These are phyloP conservation scores for Leavenworthia alabamica DNA, from an alignment of 345 rosid species.

Conservation along the genomic window DNA sequence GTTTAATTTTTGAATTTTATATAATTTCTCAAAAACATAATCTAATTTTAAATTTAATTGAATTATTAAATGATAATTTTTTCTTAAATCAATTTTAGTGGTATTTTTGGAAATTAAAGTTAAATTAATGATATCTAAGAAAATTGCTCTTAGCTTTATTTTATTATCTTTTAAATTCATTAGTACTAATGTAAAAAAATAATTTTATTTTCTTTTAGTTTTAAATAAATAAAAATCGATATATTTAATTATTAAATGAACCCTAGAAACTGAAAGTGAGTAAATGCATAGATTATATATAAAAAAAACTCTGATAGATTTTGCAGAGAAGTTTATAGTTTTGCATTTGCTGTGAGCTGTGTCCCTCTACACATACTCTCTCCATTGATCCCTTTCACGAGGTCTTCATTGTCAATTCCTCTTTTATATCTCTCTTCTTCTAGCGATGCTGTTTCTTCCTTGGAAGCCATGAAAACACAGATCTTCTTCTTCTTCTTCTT, in stretches of 20 bases:
- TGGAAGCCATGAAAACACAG: slow-evolving; percentile 31
- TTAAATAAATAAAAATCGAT: neutral
- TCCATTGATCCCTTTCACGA: neutral
- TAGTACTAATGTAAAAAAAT: neutral
- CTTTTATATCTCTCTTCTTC: slow-evolving; percentile 35
- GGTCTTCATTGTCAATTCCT: neutral
- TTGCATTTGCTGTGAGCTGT: slow-evolving; percentile 27
- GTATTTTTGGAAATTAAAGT: no score
- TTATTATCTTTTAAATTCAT: no score
- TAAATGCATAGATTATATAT: slow-evolving; percentile 21
- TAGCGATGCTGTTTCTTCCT: slow-evolving; percentile 37
- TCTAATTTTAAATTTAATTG: no score
- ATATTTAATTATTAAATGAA: slow-evolving; percentile 19
- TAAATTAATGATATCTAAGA: no score
- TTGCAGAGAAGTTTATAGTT: slow-evolving; percentile 24
- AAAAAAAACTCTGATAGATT: slow-evolving; percentile 13
- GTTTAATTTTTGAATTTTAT: no score
- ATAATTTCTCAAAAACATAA: no score
- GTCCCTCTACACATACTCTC: slow-evolving; percentile 38
- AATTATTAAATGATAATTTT: no score
- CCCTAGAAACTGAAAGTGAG: slow-evolving; percentile 18
- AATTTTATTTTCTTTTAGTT: no score
- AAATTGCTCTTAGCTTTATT: no score
- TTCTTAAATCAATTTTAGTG: no score
- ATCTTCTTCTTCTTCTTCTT: slow-evolving; percentile 4